These are phyloP conservation scores for Monosporascus sp. DNA, from an alignment of 2,329 filamentous ascomycete species.

Conservation along the genomic window DNA sequence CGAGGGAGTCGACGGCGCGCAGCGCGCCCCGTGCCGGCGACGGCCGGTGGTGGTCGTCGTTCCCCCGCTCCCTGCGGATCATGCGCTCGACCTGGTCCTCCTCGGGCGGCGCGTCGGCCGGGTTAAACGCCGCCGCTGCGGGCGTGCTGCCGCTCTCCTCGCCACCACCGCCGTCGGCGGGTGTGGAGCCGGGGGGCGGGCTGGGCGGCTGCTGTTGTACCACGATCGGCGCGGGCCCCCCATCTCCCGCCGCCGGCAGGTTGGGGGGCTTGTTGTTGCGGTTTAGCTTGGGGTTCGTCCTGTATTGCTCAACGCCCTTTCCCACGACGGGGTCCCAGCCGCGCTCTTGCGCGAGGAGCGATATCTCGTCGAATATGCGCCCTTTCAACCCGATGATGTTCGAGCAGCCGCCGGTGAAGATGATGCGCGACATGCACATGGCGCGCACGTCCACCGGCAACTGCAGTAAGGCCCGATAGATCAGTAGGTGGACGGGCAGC, in stretches of 20 bases:
- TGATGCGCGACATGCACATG: constrained; percentile 80
- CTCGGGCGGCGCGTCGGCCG: constrained; percentile 42
- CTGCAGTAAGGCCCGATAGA: constrained; percentile 70
- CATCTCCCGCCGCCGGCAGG: constrained; percentile 14
- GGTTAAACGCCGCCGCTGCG: constrained; percentile 26
- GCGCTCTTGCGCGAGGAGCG: constrained; percentile 56
- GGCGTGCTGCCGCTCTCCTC: too few relatives aligned
- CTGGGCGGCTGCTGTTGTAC: constrained; percentile 6
- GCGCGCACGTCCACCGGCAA: constrained; percentile 79
- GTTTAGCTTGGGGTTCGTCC: constrained; percentile 39
- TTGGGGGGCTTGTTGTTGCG: constrained; percentile 18
- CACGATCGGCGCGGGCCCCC: constrained; percentile 12
- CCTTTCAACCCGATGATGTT: constrained; percentile 73
- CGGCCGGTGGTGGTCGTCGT: constrained; percentile 27
- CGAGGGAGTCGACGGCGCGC: constrained; percentile 63
- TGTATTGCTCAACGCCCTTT: constrained; percentile 56
- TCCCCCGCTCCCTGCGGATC: constrained; percentile 37
- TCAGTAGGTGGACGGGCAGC: constrained; percentile 66
- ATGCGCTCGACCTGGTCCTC: constrained; percentile 54
- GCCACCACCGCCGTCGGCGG: too few relatives aligned
- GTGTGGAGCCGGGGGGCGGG: not conserved
- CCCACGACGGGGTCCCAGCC: constrained; percentile 77
- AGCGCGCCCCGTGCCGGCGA: constrained; percentile 50
- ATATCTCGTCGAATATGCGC: constrained; percentile 72
- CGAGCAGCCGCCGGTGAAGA: constrained; percentile 79